A percentile compares a stretch with the other conserved stretches of the same genome.
These are phyloP conservation scores for Globomyces pollinis-pini DNA, from an alignment of 192 early-diverging fungal genomes.

Conservation along the genomic window DNA sequence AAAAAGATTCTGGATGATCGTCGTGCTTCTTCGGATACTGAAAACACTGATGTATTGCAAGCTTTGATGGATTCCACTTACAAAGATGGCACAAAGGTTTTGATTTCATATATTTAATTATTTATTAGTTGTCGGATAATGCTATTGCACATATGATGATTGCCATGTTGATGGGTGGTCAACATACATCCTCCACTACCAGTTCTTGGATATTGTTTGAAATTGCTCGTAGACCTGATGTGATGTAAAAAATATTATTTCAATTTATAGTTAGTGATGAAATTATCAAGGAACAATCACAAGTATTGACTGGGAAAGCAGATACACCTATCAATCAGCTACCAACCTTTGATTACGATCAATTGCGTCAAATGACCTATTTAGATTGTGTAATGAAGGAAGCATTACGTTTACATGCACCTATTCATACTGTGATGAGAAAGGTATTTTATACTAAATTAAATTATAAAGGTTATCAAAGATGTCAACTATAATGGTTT, in stretches of 20 bases:
- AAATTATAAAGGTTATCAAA: too few relatives aligned
- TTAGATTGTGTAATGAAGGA: slow-evolving; percentile 86
- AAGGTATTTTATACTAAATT: too few relatives aligned
- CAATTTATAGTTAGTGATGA: slow-evolving; percentile 21
- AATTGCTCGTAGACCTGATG: slow-evolving; percentile 67
- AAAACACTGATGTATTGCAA: slow-evolving; percentile 72
- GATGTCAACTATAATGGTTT: slow-evolving; percentile 67
- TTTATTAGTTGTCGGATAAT: slow-evolving; percentile 60
- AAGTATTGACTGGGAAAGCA: slow-evolving; percentile 46
- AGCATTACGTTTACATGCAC: slow-evolving; percentile 86
- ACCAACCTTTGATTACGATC: slow-evolving; percentile 50
- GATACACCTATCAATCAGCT: slow-evolving; percentile 40
- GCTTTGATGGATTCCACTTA: slow-evolving; percentile 77
- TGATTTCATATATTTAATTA: background rate
- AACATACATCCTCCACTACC: slow-evolving; percentile 91
- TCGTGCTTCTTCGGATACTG: slow-evolving; percentile 30
- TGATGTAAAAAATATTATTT: slow-evolving; percentile 55
- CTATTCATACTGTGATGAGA: slow-evolving; percentile 90
- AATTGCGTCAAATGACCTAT: slow-evolving; percentile 62
- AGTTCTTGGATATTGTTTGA: slow-evolving; percentile 85
- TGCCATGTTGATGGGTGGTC: slow-evolving; percentile 94
- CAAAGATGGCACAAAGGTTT: slow-evolving; percentile 67
- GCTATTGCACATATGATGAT: slow-evolving; percentile 95
- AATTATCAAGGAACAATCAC: slow-evolving; percentile 65
- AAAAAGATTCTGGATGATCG: slow-evolving; percentile 73